These are phyloP conservation scores for Aspergillus pseudotamarii DNA, from an alignment of 2,329 filamentous ascomycete genomes.

Conservation along the genomic window DNA sequence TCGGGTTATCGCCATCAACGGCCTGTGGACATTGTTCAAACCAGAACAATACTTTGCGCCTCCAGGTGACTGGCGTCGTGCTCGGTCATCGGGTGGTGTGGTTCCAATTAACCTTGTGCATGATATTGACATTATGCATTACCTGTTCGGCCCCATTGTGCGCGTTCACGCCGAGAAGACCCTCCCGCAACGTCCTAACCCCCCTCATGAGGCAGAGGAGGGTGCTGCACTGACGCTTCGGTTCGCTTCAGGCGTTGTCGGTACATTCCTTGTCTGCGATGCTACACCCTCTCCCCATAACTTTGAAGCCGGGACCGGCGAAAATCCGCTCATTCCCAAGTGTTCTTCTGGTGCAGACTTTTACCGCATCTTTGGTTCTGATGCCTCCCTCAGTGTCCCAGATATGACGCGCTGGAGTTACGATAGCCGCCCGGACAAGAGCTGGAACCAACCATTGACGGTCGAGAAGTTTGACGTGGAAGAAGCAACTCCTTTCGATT, in stretches of 20 bases:
- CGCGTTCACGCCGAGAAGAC: conserved; percentile 56
- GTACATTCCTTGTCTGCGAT: conserved; percentile 61
- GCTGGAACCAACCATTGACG: conserved; percentile 45
- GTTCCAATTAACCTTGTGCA: conserved; percentile 64
- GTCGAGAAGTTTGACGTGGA: conserved; percentile 34
- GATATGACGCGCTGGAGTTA: conserved; percentile 58
- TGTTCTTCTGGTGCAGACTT: conserved; percentile 43
- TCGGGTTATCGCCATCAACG: conserved; percentile 54
- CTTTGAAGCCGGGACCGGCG: conserved; percentile 61
- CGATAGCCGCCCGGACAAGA: conserved; percentile 38
- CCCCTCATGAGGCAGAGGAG: conserved; percentile 55
- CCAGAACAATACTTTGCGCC: conserved; percentile 54
- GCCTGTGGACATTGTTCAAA: conserved; percentile 59
- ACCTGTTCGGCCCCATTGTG: conserved; percentile 57
- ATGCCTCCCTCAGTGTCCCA: conserved; percentile 57
- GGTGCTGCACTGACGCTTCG: conserved; percentile 57
- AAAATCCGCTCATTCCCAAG: conserved; percentile 57
- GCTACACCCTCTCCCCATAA: conserved; percentile 55
- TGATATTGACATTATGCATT: conserved; percentile 61
- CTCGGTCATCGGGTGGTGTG: conserved; percentile 52
- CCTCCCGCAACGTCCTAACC: conserved; percentile 42
- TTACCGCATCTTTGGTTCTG: conserved; percentile 59
- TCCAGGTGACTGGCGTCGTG: conserved; percentile 53
- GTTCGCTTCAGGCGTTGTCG: conserved; percentile 58
- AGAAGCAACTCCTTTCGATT: conserved; percentile 52